These are phyloP conservation scores for Ceratobasidium sp. DNA, from an alignment of 1,284 basidiomycete genomes.

Conservation along the genomic window DNA sequence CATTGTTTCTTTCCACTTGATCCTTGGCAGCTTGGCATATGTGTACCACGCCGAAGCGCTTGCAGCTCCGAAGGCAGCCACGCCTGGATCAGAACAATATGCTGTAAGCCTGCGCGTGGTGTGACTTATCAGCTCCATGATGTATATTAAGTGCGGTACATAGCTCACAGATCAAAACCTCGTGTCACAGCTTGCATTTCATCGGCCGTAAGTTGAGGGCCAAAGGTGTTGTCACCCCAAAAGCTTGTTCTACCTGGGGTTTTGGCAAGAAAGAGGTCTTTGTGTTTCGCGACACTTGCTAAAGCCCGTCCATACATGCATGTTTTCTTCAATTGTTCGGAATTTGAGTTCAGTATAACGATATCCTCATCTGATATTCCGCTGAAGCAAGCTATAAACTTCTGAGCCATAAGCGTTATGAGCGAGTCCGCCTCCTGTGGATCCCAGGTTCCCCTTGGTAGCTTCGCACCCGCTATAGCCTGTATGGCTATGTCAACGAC, in stretches of 20 bases:
- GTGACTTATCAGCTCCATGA: too few species aligned
- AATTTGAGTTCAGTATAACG: neutral
- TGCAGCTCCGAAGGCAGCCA: neutral
- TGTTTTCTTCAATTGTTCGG: neutral
- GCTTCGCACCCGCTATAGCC: neutral
- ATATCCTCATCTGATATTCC: neutral
- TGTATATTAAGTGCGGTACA: too few species aligned
- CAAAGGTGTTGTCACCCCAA: too few species aligned
- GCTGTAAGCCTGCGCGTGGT: too few species aligned
- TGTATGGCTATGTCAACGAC: constrained; percentile 19
- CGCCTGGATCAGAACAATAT: neutral
- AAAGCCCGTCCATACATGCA: constrained; percentile 7
- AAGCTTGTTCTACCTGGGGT: neutral
- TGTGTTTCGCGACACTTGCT: neutral
- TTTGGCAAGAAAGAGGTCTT: too few species aligned
- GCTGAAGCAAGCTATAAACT: constrained; percentile 9
- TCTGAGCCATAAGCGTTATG: constrained; percentile 8
- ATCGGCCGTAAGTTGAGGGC: neutral
- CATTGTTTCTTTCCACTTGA: neutral
- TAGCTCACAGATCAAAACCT: neutral
- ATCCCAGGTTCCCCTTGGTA: neutral
- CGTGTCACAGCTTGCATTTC: neutral
- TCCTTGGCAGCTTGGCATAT: neutral
- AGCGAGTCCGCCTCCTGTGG: neutral
- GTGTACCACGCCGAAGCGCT: constrained; percentile 25